phyloP scores from a whole-genome alignment of 768 basidiomycete genomes.

The Porphyrellus cyaneotinctus region DNA sequence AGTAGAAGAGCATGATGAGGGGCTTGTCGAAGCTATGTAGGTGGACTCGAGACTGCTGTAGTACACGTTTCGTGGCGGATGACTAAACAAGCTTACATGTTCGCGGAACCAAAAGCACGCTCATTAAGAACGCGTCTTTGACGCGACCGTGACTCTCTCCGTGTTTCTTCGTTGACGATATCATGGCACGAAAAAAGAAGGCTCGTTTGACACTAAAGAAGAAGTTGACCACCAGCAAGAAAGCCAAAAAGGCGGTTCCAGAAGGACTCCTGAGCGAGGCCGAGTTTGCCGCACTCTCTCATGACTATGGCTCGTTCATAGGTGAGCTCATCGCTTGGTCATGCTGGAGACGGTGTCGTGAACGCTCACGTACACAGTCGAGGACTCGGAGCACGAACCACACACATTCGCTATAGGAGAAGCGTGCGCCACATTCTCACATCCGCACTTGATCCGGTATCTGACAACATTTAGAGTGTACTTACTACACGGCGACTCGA shows the following conservation, averaged over 20 bases:
- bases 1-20: constrained; percentile 38
- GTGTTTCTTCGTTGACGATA: neutral
- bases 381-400: constrained; percentile 5
- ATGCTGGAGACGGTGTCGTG: neutral
- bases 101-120: constrained; percentile 15
- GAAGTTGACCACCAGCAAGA: neutral
- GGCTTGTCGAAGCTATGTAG: neutral
- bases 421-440: constrained; percentile 23
- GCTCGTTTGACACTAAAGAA: constrained; percentile 20
- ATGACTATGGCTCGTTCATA: constrained; percentile 10
- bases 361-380: constrained; percentile 4
- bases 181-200: constrained; percentile 26
- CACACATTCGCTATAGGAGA: constrained; percentile 33
- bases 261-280: constrained; percentile 6
- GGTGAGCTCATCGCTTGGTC: constrained; percentile 12
- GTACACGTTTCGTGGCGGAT: constrained; percentile 11
- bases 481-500: constrained; percentile 19
- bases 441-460: neutral
- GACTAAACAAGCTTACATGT: constrained; percentile 24
- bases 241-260: neutral
- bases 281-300: constrained; percentile 12
- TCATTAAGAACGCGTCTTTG: constrained; percentile 27
- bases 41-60: no score
- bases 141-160: constrained; percentile 19
- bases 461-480: constrained; percentile 28